Percentiles rank a stretch among this genome's conserved stretches.
Conservation (phyloP, 495 filamentous ascomycete genomes). For the Hypoxylon fragiforme region DNA sequence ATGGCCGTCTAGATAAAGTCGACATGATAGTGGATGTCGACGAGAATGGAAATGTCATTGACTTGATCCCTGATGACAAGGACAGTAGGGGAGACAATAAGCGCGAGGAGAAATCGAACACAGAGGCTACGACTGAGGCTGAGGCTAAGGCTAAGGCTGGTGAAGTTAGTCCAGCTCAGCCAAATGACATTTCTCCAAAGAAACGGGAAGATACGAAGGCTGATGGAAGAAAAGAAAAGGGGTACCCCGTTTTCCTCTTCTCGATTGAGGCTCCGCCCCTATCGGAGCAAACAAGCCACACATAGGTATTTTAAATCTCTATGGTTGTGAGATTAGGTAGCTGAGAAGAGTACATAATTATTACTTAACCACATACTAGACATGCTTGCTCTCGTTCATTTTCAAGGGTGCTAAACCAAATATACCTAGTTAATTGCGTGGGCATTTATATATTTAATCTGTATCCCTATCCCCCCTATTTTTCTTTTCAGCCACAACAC, state of each 20-base stretch:
- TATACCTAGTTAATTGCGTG: too few relatives aligned
- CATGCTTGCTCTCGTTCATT: not conserved
- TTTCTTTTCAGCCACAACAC: too few relatives aligned
- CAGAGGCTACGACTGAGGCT: not conserved
- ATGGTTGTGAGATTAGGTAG: too few relatives aligned
- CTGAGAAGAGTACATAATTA: not conserved
- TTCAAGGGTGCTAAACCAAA: too few relatives aligned
- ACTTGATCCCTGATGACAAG: constrained; percentile 13
- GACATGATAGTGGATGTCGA: constrained; percentile 52
- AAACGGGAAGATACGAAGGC: too few relatives aligned
- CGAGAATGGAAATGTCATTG: constrained; percentile 36
- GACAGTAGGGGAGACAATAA: constrained; percentile 6
- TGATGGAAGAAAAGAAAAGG: not conserved
- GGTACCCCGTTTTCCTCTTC: constrained; percentile 35
- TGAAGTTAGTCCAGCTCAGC: not conserved
- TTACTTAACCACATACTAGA: not conserved
- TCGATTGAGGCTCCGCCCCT: constrained; percentile 33
- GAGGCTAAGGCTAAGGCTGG: not conserved
- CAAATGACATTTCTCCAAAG: too few relatives aligned
- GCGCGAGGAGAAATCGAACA: constrained; percentile 3
- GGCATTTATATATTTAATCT: too few relatives aligned
- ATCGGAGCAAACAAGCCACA: not conserved
- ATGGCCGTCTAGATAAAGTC: constrained; percentile 53
- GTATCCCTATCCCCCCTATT: too few relatives aligned
- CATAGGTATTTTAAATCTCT: too few relatives aligned